phyloP scores from a whole-genome alignment of 805 yeast genomes.

The Clavispora asparagi region DNA sequence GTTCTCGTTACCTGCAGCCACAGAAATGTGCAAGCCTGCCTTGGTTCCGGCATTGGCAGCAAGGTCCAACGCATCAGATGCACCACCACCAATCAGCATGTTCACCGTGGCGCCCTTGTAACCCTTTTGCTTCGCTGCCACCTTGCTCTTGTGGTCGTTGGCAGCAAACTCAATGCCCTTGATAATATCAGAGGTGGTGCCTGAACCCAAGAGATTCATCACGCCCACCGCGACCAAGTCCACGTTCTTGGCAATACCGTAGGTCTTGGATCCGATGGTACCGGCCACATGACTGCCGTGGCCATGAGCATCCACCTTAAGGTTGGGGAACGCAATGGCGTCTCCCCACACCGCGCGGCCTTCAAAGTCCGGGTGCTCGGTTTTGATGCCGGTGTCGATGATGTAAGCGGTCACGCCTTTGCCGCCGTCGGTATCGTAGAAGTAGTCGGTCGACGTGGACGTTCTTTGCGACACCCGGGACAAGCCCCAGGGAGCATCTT shows the following conservation, averaged over 20 bases:
- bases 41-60: conserved; percentile 88
- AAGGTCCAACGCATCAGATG: conserved; percentile 76
- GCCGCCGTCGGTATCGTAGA: conserved; percentile 71
- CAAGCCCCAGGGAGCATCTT: conserved; percentile 94
- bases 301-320: conserved; percentile 77
- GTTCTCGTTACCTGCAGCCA: conserved; percentile 94
- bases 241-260: conserved; percentile 83
- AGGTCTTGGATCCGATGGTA: conserved; percentile 73
- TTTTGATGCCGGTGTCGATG: conserved; percentile 84
- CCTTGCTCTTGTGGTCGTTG: conserved; percentile 56
- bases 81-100: conserved; percentile 94
- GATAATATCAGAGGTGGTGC: conserved; percentile 77
- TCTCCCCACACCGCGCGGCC: conserved; percentile 87
- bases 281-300: conserved; percentile 99
- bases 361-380: conserved; percentile 69
- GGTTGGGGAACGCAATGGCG: conserved; percentile 59
- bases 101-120: conserved; percentile 85
- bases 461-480: conserved; percentile 84
- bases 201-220: conserved; percentile 75
- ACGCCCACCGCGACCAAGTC: conserved; percentile 80
- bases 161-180: conserved; percentile 86
- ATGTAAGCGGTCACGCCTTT: conserved; percentile 82
- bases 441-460: conserved; percentile 45
- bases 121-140: conserved; percentile 49
- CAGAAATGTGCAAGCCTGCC: conserved; percentile 88